Base-by-base conservation (phyloP, 371 early-diverging fungal genomes). In the Parasitella parasitica region DNA sequence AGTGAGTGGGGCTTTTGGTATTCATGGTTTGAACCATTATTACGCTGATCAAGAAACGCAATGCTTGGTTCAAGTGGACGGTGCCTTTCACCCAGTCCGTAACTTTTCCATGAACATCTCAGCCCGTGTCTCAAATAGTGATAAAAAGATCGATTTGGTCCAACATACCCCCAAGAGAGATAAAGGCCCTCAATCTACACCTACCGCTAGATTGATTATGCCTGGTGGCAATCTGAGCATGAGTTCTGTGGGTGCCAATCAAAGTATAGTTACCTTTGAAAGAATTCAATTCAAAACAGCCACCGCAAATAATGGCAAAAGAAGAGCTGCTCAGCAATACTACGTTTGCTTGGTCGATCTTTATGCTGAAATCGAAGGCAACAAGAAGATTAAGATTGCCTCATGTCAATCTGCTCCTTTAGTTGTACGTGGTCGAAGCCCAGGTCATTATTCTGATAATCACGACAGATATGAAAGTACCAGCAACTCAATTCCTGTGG, bases 141-240 rank as follows among this genome's bases (percentile, higher is more conserved):
- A 89, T 54, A 86, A 87, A 60, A 72, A 75, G 15, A 88, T 97
- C 28, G 93, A 93, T 32, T 76, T 97, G 6, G 87, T 95, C 15
- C 96, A 97, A 73, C 95, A 95, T 63, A 96, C 97, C 6, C 88
- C 95, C 15, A 97, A 97, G 73, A 89, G 97, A 39, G 96, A 96
- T 75, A 94, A 94, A 65, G 96, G 96, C 0, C 95, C 96, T 6
- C 94, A 94, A 68, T 84, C 79, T 6, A 82, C 83, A 16, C 94
- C 94, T 12, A 61, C 65, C 12, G 86, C 86, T 16, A 84, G 80
- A 54, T 74, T 86, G 0, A 80, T 89, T 51, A 72, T 81, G 18
- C 79, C 88, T 11, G 89, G 88, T 22, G 88, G 89, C 6, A 83
- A 86, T 41, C 60, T 86, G 16, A 69, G 64, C 16, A 59, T 81